Evolutionary conservation across 2,329 filamentous ascomycete genomes (phyloP).

Genomic region (Trematosphaeria pertusa): DNA sequence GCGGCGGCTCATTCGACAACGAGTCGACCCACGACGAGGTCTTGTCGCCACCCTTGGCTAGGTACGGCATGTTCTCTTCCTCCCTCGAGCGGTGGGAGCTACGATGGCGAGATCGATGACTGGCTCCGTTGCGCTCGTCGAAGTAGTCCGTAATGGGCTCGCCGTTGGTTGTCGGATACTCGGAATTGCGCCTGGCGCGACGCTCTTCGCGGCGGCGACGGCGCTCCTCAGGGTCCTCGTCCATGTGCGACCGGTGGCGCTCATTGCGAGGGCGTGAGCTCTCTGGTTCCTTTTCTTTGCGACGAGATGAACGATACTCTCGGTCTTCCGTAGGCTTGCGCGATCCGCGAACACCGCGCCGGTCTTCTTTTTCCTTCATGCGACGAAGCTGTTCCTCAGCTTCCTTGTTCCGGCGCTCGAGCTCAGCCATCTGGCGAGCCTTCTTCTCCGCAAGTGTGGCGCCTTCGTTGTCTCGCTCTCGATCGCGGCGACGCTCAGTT

Average conservation of each 20-base stretch:
- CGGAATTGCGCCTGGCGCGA: slow-evolving; percentile 48
- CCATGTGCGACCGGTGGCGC: slow-evolving; percentile 44
- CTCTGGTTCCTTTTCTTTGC: slow-evolving; percentile 43
- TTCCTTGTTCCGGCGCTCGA: slow-evolving; percentile 47
- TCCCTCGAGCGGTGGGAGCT: slow-evolving; percentile 35
- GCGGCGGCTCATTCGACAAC: slow-evolving; percentile 54
- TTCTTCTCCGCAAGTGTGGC: slow-evolving; percentile 45
- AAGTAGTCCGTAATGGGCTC: slow-evolving; percentile 53
- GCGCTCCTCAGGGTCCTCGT: slow-evolving; percentile 46
- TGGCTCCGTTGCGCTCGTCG: slow-evolving; percentile 50
- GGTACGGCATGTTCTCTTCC: slow-evolving; percentile 42
- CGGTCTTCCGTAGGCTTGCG: slow-evolving; percentile 42
- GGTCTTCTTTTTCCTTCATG: slow-evolving; percentile 49
- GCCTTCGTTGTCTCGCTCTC: slow-evolving; percentile 44
- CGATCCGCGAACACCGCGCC: slow-evolving; percentile 40
- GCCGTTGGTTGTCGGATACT: slow-evolving; percentile 41
- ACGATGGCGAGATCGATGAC: slow-evolving; percentile 34
- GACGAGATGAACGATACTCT: slow-evolving; percentile 43
- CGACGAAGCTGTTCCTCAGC: slow-evolving; percentile 48
- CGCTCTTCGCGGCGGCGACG: slow-evolving; percentile 54
- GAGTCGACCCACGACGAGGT: slow-evolving; percentile 58
- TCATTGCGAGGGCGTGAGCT: slow-evolving; percentile 39
- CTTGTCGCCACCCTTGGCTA: slow-evolving; percentile 53
- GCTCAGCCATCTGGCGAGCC: slow-evolving; percentile 45
- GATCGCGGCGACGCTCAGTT: slow-evolving; percentile 47